Percentiles rank a stretch among this genome's conserved stretches.
These are phyloP conservation scores for Naganishia kalamii DNA, from an alignment of 768 basidiomycete species.

Conservation along the genomic window DNA sequence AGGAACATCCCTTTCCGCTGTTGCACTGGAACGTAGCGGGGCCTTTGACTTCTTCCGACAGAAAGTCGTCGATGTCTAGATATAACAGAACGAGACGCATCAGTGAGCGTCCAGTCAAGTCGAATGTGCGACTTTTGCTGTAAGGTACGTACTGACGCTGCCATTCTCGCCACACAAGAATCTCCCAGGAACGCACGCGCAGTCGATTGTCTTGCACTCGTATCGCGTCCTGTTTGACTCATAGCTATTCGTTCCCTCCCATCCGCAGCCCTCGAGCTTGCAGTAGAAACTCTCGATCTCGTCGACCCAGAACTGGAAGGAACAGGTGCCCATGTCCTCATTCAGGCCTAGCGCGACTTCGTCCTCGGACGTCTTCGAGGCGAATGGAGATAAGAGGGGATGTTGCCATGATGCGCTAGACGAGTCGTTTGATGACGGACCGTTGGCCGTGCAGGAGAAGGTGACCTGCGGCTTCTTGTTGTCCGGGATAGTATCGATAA, in stretches of 20 bases:
- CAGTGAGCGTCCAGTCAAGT: no score
- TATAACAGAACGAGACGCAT: not conserved
- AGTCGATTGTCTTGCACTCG: slow-evolving; percentile 73
- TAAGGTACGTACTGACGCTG: slow-evolving; percentile 66
- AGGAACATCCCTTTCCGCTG: slow-evolving; percentile 67
- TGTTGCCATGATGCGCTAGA: slow-evolving; percentile 7
- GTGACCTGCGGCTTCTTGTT: slow-evolving; percentile 86
- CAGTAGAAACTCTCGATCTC: slow-evolving; percentile 95
- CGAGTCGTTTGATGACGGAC: slow-evolving; percentile 36
- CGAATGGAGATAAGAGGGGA: slow-evolving; percentile 27
- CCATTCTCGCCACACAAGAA: slow-evolving; percentile 96
- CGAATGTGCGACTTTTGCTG: not conserved
- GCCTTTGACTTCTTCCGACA: slow-evolving; percentile 80
- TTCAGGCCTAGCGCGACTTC: not conserved
- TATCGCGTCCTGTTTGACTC: slow-evolving; percentile 69
- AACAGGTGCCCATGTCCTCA: slow-evolving; percentile 61
- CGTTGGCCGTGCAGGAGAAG: slow-evolving; percentile 63
- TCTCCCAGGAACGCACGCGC: slow-evolving; percentile 83
- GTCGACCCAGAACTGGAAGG: slow-evolving; percentile 98
- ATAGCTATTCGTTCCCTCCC: slow-evolving; percentile 33
- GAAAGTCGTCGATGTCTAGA: slow-evolving; percentile 86
- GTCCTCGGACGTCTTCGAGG: slow-evolving; percentile 6
- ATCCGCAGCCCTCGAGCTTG: slow-evolving; percentile 63
- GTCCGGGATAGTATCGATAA: slow-evolving; percentile 83
- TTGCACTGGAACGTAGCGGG: slow-evolving; percentile 80